These are phyloP conservation scores for Hypoxylon trugodes DNA, from an alignment of 495 filamentous ascomycete genomes.

Conservation along the genomic window DNA sequence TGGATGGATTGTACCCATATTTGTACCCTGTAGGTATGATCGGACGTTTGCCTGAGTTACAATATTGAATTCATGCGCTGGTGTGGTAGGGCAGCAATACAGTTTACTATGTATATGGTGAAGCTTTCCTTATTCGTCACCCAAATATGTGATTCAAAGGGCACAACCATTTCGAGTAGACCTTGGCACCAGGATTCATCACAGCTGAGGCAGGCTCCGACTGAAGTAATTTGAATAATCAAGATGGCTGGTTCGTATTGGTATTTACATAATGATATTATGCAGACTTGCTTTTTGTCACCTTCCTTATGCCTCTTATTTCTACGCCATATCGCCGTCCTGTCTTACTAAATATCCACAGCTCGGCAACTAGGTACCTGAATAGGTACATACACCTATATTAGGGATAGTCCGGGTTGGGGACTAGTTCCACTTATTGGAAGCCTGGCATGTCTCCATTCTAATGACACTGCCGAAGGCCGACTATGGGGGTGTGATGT, in stretches of 20 bases:
- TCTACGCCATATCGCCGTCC: slow-evolving; percentile 10
- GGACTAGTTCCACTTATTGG: background rate
- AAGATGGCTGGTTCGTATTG: too few relatives aligned
- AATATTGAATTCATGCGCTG: slow-evolving; percentile 18
- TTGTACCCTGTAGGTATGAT: background rate
- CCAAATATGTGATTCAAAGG: background rate
- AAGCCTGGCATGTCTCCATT: background rate
- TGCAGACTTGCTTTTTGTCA: background rate
- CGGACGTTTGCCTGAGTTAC: slow-evolving; percentile 5
- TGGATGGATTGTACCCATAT: too few relatives aligned
- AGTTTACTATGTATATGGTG: slow-evolving; percentile 3
- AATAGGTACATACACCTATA: background rate
- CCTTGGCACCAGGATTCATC: slow-evolving; percentile 10
- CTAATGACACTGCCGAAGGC: background rate
- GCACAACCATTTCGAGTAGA: slow-evolving; percentile 9
- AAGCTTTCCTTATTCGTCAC: slow-evolving; percentile 10
- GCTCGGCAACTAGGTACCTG: too few relatives aligned
- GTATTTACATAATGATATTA: too few relatives aligned
- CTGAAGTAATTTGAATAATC: too few relatives aligned
- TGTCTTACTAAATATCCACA: background rate
- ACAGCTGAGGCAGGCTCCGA: slow-evolving; percentile 7
- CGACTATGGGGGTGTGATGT: slow-evolving; percentile 2
- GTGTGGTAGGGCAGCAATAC: slow-evolving; percentile 14
- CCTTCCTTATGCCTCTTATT: background rate
- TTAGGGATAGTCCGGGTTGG: slow-evolving; percentile 8